Conservation (phyloP, 441 rosid species). For the Pelargonium fulgidum region DNA sequence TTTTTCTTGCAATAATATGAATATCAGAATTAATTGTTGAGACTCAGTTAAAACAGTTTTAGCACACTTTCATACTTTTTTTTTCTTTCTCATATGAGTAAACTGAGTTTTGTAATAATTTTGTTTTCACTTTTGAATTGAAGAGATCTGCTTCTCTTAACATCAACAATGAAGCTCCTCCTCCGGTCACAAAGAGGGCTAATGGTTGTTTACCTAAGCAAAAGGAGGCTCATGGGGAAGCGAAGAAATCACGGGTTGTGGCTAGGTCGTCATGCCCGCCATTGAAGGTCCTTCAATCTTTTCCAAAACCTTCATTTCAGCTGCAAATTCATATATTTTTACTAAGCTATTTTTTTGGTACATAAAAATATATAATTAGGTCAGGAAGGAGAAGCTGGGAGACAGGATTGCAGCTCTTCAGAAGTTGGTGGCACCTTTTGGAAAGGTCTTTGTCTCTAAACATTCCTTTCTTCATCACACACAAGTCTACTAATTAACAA, state of each 20-base stretch:
- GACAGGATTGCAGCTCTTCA: conserved; percentile 53
- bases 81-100: no score
- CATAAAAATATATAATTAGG: conserved; percentile 19
- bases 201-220: conserved; percentile 16
- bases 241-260: conserved; percentile 20
- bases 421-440: conserved; percentile 54
- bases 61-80: no score
- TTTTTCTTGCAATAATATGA: neutral
- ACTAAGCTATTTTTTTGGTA: neutral
- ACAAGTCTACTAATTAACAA: neutral
- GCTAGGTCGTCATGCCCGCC: conserved; percentile 26
- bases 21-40: no score
- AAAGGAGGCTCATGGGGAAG: conserved; percentile 21
- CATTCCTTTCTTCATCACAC: conserved; percentile 6
- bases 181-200: conserved; percentile 17
- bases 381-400: conserved; percentile 49
- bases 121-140: neutral
- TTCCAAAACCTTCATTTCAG: neutral
- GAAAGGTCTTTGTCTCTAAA: conserved; percentile 34
- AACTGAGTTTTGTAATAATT: no score
- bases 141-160: conserved; percentile 1
- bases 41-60: no score
- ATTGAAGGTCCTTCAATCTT: conserved; percentile 26
- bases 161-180: neutral
- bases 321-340: neutral